Conservation (phyloP, 192 early-diverging fungal species). For the Rhizoclosmatium sp. region DNA sequence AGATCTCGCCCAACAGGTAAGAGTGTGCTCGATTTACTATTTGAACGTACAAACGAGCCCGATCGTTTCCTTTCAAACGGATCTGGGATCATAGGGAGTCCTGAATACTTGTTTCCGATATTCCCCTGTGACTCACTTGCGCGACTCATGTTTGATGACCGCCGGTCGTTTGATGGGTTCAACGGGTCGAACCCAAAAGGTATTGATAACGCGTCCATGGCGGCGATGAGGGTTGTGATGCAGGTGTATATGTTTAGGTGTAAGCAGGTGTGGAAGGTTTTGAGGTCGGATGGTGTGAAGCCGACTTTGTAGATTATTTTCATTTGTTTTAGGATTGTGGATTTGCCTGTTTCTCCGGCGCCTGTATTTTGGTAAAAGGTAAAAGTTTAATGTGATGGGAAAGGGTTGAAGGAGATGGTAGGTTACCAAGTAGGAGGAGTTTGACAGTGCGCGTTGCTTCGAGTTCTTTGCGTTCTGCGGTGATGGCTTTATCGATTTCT, state of each 20-base stretch:
- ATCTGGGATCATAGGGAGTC: slow-evolving; percentile 38
- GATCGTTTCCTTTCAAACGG: not conserved
- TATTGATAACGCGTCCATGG: slow-evolving; percentile 11
- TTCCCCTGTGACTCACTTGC: not conserved
- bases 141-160: slow-evolving; percentile 27
- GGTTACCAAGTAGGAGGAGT: slow-evolving; percentile 1
- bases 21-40: too few relatives aligned
- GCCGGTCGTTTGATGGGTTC: not conserved
- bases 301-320: slow-evolving; percentile 16
- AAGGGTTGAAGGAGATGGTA: not conserved
- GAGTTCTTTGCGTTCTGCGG: not conserved
- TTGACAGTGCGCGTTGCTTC: not conserved
- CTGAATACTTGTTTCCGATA: not conserved
- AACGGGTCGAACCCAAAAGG: not conserved
- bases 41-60: too few relatives aligned
- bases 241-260: not conserved
- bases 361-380: not conserved
- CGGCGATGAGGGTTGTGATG: slow-evolving; percentile 19
- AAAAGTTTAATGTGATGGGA: not conserved
- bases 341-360: slow-evolving; percentile 28
- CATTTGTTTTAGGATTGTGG: slow-evolving; percentile 32
- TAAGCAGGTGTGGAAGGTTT: not conserved
- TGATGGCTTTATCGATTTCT: not conserved
- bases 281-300: not conserved
- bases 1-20: too few relatives aligned